Percentiles rank a stretch among this genome's conserved stretches.
Evolutionary conservation across 257 asterid genomes (phyloP).

Genomic region (Ballota nigra): DNA sequence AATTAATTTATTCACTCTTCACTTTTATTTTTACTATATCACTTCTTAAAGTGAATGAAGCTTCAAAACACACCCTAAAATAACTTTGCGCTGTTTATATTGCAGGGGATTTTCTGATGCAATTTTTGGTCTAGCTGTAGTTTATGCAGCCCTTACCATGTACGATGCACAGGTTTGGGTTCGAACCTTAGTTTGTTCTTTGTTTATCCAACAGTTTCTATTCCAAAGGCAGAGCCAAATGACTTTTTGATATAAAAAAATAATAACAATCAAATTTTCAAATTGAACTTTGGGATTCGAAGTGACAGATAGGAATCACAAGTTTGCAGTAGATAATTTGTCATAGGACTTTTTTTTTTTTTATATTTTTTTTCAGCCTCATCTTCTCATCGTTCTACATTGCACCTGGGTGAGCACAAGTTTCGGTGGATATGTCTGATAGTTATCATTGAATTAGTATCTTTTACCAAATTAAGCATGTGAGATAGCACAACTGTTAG

Average conservation of each 20-base stretch:
- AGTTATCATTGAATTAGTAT: background rate
- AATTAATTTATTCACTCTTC: too few species aligned
- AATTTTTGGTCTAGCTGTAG: constrained; percentile 77
- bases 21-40: too few species aligned
- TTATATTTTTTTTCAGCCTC: background rate
- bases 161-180: constrained; percentile 89
- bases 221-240: background rate
- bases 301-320: background rate
- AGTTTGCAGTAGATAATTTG: background rate
- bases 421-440: background rate
- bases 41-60: too few species aligned
- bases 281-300: background rate
- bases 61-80: too few species aligned
- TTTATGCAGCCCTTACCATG: constrained; percentile 82
- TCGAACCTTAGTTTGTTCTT: background rate
- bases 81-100: constrained; percentile 6
- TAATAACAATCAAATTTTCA: background rate
- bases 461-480: background rate
- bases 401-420: background rate
- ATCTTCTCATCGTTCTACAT: background rate
- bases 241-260: background rate
- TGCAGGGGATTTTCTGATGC: constrained; percentile 89
- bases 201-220: background rate
- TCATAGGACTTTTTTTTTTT: background rate
- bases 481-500: background rate